phyloP scores from a whole-genome alignment of 139 green algal genomes.

The Coelastrella sp. region DNA sequence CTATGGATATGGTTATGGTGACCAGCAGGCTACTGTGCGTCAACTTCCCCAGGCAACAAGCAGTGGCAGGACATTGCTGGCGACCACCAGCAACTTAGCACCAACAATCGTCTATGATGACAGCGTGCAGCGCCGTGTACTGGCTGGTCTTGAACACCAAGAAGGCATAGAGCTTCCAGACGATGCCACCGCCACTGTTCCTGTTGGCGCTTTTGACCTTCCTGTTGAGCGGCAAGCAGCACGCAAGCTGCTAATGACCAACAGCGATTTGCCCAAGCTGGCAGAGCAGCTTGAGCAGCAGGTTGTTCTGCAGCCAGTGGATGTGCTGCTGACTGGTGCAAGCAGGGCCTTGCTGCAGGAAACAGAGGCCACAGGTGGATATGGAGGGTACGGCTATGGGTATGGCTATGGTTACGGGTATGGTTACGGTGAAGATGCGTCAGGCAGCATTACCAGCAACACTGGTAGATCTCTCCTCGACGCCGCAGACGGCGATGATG shows the following conservation, averaged over 20 bases:
- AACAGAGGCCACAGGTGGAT: background rate
- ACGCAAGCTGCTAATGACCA: conserved; percentile 21
- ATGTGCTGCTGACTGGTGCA: background rate
- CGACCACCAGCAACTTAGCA: background rate
- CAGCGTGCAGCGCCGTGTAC: background rate
- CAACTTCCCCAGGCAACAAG: background rate
- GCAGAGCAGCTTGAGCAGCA: background rate
- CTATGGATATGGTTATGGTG: conserved; percentile 31
- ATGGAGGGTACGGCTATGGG: background rate
- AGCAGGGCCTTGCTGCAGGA: background rate
- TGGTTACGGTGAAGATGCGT: background rate
- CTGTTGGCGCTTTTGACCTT: background rate
- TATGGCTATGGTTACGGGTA: conserved; percentile 3
- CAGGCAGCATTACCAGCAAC: background rate
- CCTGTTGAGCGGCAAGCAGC: conserved; percentile 1
- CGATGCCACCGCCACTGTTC: background rate
- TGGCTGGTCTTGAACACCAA: background rate
- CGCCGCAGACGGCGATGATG: conserved; percentile 10
- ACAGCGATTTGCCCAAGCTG: background rate
- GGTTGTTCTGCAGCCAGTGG: background rate
- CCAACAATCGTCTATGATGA: conserved; percentile 21
- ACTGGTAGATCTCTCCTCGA: background rate
- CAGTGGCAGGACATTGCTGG: background rate
- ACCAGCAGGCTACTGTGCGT: background rate
- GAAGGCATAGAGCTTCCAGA: conserved; percentile 19